Evolutionary conservation across 2,329 filamentous ascomycete genomes (phyloP).

Genomic region (Dissoconium aciculare): DNA sequence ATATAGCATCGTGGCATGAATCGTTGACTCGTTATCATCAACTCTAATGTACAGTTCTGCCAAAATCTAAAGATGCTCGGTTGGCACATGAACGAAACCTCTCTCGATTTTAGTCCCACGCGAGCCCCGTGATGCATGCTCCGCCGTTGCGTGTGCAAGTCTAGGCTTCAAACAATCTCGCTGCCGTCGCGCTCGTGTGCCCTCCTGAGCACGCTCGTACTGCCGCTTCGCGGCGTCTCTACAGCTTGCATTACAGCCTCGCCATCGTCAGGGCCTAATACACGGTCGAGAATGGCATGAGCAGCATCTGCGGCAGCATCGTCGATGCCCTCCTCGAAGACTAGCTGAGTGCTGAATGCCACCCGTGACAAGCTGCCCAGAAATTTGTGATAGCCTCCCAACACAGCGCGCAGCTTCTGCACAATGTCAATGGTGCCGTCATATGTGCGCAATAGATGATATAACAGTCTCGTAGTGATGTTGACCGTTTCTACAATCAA

Average conservation of each 20-base stretch:
- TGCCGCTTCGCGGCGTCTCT: constrained; percentile 19
- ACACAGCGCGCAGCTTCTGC: constrained; percentile 53
- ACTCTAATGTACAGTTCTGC: too few species aligned
- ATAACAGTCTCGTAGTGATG: constrained; percentile 44
- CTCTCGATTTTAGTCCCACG: too few species aligned
- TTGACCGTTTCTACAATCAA: constrained; percentile 40
- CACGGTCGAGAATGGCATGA: constrained; percentile 64
- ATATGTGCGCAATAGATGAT: constrained; percentile 42
- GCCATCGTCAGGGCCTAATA: constrained; percentile 65
- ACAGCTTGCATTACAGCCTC: constrained; percentile 41
- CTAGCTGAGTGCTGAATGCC: constrained; percentile 68
- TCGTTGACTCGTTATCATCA: too few species aligned
- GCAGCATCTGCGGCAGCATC: constrained; percentile 68
- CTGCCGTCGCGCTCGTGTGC: not conserved
- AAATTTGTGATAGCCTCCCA: constrained; percentile 67
- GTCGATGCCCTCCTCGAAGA: constrained; percentile 63
- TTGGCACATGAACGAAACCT: too few species aligned
- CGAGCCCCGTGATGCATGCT: too few species aligned
- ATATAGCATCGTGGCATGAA: too few species aligned
- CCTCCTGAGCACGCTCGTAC: not conserved
- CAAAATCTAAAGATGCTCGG: too few species aligned
- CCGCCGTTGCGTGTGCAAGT: too few species aligned
- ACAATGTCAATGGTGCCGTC: constrained; percentile 50
- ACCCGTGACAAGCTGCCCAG: constrained; percentile 65
- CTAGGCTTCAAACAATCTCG: too few species aligned